Conservation (phyloP, 768 basidiomycete genomes). For the Calocybe cyanea region DNA sequence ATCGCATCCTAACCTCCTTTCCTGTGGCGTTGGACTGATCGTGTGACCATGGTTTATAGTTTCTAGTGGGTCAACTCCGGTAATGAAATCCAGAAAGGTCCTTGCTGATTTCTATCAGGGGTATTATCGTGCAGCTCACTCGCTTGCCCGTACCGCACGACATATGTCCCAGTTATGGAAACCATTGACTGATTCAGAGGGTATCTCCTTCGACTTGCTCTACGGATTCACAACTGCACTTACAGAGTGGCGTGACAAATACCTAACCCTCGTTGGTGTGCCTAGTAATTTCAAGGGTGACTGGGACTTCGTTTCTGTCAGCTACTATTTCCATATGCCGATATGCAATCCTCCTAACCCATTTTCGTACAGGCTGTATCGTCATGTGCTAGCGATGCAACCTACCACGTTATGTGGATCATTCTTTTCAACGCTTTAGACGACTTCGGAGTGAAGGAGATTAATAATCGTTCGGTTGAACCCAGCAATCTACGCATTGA, state of each 20-base stretch:
- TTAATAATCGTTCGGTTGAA: slow-evolving; percentile 42
- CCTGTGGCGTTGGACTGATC: slow-evolving; percentile 11
- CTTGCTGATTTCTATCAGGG: slow-evolving; percentile 43
- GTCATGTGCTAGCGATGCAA: slow-evolving; percentile 79
- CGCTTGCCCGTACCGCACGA: slow-evolving; percentile 78
- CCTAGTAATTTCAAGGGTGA: slow-evolving; percentile 78
- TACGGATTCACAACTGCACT: slow-evolving; percentile 53
- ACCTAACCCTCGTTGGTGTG: slow-evolving; percentile 77
- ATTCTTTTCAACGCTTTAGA: slow-evolving; percentile 77
- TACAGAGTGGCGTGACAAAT: slow-evolving; percentile 70
- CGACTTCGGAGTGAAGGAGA: slow-evolving; percentile 79
- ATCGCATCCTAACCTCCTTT: background rate
- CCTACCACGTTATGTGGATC: slow-evolving; percentile 92
- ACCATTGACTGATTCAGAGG: slow-evolving; percentile 71
- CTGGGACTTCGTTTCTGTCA: slow-evolving; percentile 83
- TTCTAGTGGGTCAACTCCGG: slow-evolving; percentile 51
- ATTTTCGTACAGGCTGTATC: slow-evolving; percentile 37
- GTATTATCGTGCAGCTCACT: slow-evolving; percentile 80
- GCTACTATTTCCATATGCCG: slow-evolving; percentile 17
- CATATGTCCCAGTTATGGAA: slow-evolving; percentile 83
- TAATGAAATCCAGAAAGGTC: slow-evolving; percentile 3
- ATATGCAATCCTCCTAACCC: slow-evolving; percentile 5
- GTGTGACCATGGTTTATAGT: slow-evolving; percentile 34
- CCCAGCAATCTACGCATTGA: slow-evolving; percentile 52
- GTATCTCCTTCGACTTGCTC: slow-evolving; percentile 69